phyloP scores from a whole-genome alignment of 495 filamentous ascomycete genomes.

The Viridothelium virens region DNA sequence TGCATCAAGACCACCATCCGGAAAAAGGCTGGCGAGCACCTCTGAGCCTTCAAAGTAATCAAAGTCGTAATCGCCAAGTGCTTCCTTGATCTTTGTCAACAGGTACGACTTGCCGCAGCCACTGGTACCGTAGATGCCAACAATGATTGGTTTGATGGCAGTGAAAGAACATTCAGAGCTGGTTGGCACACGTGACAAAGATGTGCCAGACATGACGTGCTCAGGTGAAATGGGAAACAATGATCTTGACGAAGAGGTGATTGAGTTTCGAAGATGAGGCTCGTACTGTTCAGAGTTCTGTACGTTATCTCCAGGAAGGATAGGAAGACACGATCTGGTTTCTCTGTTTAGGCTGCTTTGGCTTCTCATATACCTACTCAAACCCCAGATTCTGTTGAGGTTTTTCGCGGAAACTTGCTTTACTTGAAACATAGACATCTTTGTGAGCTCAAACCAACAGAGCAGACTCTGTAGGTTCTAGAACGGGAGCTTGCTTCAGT shows the following conservation, averaged over 20 bases:
- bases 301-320: neutral
- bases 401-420: conserved; percentile 4
- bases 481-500: neutral
- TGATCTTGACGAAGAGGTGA: conserved; percentile 8
- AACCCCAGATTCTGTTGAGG: neutral
- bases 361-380: neutral
- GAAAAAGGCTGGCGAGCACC: conserved; percentile 40
- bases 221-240: neutral
- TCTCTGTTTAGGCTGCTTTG: neutral
- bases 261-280: neutral
- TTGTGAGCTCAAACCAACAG: neutral
- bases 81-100: conserved; percentile 38
- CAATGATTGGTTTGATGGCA: conserved; percentile 36
- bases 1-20: conserved; percentile 43
- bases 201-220: conserved; percentile 5
- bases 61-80: conserved; percentile 39
- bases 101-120: conserved; percentile 54
- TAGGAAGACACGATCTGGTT: neutral
- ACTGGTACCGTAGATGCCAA: conserved; percentile 56
- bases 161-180: neutral
- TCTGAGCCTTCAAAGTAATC: conserved; percentile 48
- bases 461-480: conserved; percentile 5
- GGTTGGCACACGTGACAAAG: neutral
- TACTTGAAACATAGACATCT: neutral
- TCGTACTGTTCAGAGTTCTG: neutral